Percentiles rank a stretch among this genome's conserved stretches.
Conservation (phyloP, 1,284 basidiomycete genomes). For the Heterobasidion parviporum region DNA sequence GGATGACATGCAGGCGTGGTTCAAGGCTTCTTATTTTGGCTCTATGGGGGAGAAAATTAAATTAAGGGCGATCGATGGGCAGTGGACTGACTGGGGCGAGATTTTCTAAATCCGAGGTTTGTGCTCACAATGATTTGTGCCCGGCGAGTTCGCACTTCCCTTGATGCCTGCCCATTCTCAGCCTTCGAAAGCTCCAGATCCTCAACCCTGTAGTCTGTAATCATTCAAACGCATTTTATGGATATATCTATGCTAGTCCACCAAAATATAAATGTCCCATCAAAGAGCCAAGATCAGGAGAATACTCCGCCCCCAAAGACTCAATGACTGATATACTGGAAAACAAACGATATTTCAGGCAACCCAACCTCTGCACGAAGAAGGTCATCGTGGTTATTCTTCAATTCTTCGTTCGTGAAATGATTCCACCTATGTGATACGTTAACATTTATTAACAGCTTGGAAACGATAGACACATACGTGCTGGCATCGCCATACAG, state of each 20-base stretch:
- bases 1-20: constrained; percentile 71
- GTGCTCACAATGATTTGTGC: background rate
- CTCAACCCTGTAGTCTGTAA: no score
- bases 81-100: constrained; percentile 70
- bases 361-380: constrained; percentile 83
- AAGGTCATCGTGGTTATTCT: constrained; percentile 92
- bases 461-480: constrained; percentile 41
- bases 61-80: constrained; percentile 49
- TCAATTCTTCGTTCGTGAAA: constrained; percentile 82
- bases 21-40: constrained; percentile 71
- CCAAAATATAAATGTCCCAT: background rate
- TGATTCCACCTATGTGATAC: constrained; percentile 85
- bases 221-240: no score
- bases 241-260: background rate
- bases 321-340: constrained; percentile 83
- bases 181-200: no score
- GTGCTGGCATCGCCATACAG: constrained; percentile 97
- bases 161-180: background rate
- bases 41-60: constrained; percentile 63
- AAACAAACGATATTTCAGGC: constrained; percentile 85
- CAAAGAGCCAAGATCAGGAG: background rate
- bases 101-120: constrained; percentile 17
- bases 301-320: background rate
- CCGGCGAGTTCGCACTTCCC: background rate
- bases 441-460: constrained; percentile 1